Base-by-base conservation (phyloP, 768 basidiomycete genomes). In the Amanita subjunquillea region DNA sequence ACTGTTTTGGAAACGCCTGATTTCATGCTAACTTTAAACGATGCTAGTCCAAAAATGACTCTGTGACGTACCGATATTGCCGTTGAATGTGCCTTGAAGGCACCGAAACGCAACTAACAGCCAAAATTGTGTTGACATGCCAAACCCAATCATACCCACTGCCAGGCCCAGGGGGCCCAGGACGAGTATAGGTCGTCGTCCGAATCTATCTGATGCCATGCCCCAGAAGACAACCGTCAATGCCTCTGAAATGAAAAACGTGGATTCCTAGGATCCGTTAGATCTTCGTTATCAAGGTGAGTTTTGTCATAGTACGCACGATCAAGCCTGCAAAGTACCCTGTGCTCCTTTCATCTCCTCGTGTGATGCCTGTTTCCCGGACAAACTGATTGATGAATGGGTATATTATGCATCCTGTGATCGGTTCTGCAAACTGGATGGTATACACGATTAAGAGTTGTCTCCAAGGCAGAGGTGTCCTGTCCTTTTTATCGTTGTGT, bases 181-280 rank as follows among this genome's bases (percentile, higher is more conserved):
- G 3, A 77, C 60, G 17, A 78, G 57, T 3, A 76, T 60, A 17
- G 75, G 74, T 41, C 68, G 60, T 20, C 75, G 67, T 2, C 76
- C 77, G 52, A 71, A 56, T 22, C 63, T 61, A 56, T 76, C 75
- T 3, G 75, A 73, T 15, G 70, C 58, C 53, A 68, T 62, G 4
- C 73, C 71, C 75, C 74, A 77, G 30, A 67, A 65, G 13, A 76
- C 63, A n/a, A 74, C 72, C 5, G 70, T 72, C 6, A 69, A 29
- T 20, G 67, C 67, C 61, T 77, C 72, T 10, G 73, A 63, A 37
- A 72, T 58, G 59, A 73, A 77, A 60, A 75, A 76, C 1, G 64
- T 58, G 7, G 74, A 75, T 63, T 73, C 72, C 73, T 75, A 53
- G 4, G n/a, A 32, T 27, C 32, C 7, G 3, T 27, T 29, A 32